These are phyloP conservation scores for Malus orientalis DNA, from an alignment of 306 rosid species.

Conservation along the genomic window DNA sequence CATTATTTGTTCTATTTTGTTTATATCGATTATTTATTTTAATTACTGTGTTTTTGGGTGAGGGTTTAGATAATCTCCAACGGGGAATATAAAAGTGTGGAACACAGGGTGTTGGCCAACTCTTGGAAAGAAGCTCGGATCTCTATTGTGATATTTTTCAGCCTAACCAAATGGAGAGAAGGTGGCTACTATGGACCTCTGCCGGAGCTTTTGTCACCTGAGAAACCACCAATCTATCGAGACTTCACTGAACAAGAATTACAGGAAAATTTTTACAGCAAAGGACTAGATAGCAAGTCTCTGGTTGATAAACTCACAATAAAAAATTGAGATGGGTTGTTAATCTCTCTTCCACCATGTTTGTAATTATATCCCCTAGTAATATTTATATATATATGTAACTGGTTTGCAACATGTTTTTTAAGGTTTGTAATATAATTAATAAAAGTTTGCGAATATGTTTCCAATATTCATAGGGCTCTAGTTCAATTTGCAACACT, in stretches of 20 bases:
- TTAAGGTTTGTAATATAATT: no score
- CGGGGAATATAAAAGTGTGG: conserved; percentile 30
- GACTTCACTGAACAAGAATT: conserved; percentile 18
- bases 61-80: conserved; percentile 12
- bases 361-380: no score
- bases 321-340: neutral
- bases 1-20: no score
- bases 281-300: conserved; percentile 23
- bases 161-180: conserved; percentile 15
- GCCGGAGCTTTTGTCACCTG: conserved; percentile 18
- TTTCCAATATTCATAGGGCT: no score
- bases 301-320: conserved; percentile 19
- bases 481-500: no score
- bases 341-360: no score
- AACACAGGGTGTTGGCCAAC: conserved; percentile 32
- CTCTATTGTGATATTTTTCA: conserved; percentile 18
- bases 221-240: conserved; percentile 23
- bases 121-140: conserved; percentile 19
- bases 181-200: conserved; percentile 24
- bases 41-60: no score
- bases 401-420: no score
- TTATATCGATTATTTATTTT: no score
- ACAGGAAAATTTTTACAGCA: conserved; percentile 3
- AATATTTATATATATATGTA: no score
- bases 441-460: no score